These are phyloP conservation scores for Wallemia hederae DNA, from an alignment of 1,284 basidiomycete genomes.

Conservation along the genomic window DNA sequence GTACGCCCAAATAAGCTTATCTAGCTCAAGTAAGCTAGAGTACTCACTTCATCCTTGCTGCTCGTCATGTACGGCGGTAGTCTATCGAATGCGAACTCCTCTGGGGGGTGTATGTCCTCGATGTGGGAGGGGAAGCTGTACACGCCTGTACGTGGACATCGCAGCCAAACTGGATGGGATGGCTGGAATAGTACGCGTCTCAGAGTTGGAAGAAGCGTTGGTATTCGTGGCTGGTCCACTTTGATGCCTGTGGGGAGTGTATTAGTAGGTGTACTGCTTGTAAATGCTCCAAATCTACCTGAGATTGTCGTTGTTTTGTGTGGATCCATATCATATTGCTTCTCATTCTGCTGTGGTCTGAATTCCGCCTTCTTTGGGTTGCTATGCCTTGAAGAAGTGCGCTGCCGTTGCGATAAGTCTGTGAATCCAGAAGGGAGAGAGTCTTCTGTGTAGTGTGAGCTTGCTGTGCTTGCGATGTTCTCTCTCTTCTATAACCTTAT, in stretches of 20 bases:
- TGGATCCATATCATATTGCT: background rate
- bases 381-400: too few relatives aligned
- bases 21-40: background rate
- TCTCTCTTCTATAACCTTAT: too few relatives aligned
- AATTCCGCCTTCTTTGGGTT: background rate
- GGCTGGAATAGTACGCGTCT: background rate
- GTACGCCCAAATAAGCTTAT: background rate
- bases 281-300: background rate
- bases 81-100: slow-evolving; percentile 1
- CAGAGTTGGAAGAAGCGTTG: background rate
- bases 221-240: background rate
- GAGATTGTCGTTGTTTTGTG: background rate
- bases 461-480: background rate
- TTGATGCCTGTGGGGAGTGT: background rate
- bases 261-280: background rate
- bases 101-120: background rate
- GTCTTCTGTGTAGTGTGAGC: background rate
- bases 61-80: slow-evolving; percentile 1
- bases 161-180: background rate
- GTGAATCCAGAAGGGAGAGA: background rate
- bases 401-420: background rate
- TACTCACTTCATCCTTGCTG: background rate
- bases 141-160: background rate
- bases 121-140: background rate
- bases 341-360: background rate